Evolutionary conservation across 2,329 filamentous ascomycete genomes (phyloP).

Genomic region (Sarocladiaceae sp.): DNA sequence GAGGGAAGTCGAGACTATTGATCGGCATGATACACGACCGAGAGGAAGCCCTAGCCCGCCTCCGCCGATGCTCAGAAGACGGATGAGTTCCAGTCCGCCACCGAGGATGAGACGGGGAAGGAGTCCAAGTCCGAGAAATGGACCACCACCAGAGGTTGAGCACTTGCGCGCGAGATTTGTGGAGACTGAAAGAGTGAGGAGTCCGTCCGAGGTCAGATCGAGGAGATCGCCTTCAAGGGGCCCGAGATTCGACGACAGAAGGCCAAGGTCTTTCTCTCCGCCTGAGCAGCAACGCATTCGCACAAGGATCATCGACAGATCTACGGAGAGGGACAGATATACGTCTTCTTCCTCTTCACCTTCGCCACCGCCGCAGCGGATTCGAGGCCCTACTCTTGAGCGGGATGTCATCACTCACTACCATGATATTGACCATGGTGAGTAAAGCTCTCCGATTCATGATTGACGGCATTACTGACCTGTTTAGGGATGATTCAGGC

Average conservation of each 20-base stretch:
- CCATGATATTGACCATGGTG: conserved; percentile 81
- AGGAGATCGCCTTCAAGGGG: conserved; percentile 22
- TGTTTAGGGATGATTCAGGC: conserved; percentile 39
- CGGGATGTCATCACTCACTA: conserved; percentile 89
- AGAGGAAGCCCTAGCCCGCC: conserved; percentile 36
- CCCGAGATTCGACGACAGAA: conserved; percentile 9
- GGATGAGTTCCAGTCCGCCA: conserved; percentile 2
- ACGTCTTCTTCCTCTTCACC: conserved; percentile 37
- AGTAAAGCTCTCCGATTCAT: no score
- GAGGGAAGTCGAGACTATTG: conserved; percentile 51
- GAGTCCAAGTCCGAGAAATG: conserved; percentile 17
- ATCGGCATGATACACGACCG: conserved; percentile 34
- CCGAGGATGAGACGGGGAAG: background rate
- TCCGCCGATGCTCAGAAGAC: conserved; percentile 10
- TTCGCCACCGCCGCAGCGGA: conserved; percentile 55
- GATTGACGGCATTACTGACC: no score
- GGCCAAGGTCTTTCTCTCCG: conserved; percentile 30
- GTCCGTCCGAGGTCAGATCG: conserved; percentile 24
- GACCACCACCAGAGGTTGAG: conserved; percentile 5
- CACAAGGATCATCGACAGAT: conserved; percentile 38
- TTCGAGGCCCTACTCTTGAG: conserved; percentile 75
- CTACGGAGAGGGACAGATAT: conserved; percentile 36
- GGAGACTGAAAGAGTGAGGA: conserved; percentile 29
- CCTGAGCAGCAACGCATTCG: conserved; percentile 36
- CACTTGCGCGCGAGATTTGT: conserved; percentile 10